Conservation (phyloP, 2,329 filamentous ascomycete genomes). For the Ascochyta clinopodiicola region DNA sequence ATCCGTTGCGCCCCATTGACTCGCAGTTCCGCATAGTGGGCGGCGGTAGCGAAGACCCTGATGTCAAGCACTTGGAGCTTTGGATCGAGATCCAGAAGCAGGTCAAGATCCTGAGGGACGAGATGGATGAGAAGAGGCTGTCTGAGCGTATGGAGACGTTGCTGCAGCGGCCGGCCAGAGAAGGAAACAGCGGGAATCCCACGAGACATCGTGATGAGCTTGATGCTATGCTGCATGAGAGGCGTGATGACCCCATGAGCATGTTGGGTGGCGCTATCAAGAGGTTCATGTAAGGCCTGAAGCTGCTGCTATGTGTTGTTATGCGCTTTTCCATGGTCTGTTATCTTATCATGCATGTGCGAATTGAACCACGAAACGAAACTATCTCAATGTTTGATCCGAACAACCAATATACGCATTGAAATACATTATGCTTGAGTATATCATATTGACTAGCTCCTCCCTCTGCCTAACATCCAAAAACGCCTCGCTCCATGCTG, state of each 20-base stretch:
- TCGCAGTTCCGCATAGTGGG: not conserved
- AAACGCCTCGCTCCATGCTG: slow-evolving; percentile 16
- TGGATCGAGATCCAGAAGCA: slow-evolving; percentile 54
- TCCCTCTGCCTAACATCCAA: not conserved
- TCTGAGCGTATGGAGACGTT: slow-evolving; percentile 14
- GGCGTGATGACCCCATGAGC: not conserved
- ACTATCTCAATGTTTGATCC: too few relatives aligned
- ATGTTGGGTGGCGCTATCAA: slow-evolving; percentile 1
- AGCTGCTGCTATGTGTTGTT: not conserved
- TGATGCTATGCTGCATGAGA: slow-evolving; percentile 30
- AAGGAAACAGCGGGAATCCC: not conserved
- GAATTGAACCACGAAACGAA: not conserved
- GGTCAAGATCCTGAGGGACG: slow-evolving; percentile 51
- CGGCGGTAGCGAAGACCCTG: slow-evolving; percentile 17
- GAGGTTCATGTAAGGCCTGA: slow-evolving; percentile 9
- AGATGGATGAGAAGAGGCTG: slow-evolving; percentile 42
- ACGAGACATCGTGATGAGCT: slow-evolving; percentile 30
- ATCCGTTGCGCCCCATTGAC: slow-evolving; percentile 26
- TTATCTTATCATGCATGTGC: not conserved
- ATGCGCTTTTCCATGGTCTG: not conserved
- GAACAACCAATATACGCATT: too few relatives aligned
- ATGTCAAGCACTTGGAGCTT: slow-evolving; percentile 48
- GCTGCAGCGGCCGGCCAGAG: not conserved
- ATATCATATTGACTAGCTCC: not conserved
- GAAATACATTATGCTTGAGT: too few relatives aligned